Evolutionary conservation across 2,329 filamentous ascomycete species (phyloP).

Genomic region (Blumeria graminis): DNA sequence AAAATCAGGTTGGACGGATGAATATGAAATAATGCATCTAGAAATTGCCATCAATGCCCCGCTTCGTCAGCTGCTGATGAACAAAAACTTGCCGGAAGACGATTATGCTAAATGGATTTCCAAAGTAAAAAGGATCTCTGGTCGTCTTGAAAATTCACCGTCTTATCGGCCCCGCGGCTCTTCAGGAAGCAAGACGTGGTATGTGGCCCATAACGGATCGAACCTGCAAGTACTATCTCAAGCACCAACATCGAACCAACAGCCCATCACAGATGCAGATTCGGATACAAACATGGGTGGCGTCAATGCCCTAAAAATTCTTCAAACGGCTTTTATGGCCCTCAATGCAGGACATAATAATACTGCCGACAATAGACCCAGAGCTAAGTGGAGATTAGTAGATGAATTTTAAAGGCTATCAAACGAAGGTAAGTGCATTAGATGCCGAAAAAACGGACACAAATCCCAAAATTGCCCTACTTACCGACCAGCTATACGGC

Average conservation of each 20-base stretch:
- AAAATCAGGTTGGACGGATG: neutral
- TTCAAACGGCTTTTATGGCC: neutral
- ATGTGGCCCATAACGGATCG: neutral
- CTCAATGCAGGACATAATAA: neutral
- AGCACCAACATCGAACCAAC: neutral
- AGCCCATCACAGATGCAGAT: neutral
- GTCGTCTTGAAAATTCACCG: neutral
- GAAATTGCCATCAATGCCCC: neutral
- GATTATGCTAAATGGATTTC: neutral
- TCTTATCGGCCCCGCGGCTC: neutral
- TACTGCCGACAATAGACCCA: neutral
- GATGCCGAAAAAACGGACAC: neutral
- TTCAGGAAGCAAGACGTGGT: neutral
- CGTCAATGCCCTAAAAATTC: neutral
- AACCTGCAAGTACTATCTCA: neutral
- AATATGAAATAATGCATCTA: neutral
- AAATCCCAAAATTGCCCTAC: neutral
- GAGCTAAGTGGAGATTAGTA: neutral
- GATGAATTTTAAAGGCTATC: neutral
- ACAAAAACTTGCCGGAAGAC: neutral
- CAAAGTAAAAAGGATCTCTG: neutral
- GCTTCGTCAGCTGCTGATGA: neutral
- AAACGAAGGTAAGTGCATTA: neutral
- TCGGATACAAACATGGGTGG: neutral
- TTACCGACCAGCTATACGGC: neutral